Evolutionary conservation across 441 rosid species (phyloP), one percentile per base, ranked within the genome.

Genomic region (Raphanus hybrid): DNA sequence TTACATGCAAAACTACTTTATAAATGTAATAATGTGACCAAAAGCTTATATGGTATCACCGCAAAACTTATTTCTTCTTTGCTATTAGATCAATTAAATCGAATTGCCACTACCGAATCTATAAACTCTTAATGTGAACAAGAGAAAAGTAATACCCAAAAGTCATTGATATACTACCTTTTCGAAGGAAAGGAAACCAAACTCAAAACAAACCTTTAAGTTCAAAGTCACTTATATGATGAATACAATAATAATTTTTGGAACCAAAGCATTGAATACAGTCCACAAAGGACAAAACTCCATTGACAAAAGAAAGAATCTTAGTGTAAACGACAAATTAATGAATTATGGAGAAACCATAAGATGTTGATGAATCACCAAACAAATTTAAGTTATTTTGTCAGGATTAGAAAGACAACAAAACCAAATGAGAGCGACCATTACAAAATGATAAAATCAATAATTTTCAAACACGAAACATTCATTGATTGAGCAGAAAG

Each of bases 311-410:
- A 67, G 61, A 68, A 68, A 71, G 71, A 59, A 58, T 55, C 58
- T 39, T 69, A 69, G 23, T 74, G 68, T 69, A 64, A 74, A 74
- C 79, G 82, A 69, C 78, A 70, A 74, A 69, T 43, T 74, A 64
- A 79, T 74, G 75, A 57, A 69, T 69, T 79, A 69, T 64, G 72
- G 57, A 79, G 69, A 70, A 35, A 70, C 23, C 61, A 70, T 62
- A 70, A 79, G 75, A 64, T 70, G 79, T 75, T 75, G 82, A 79
- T 70, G 16, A 79, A 57, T 70, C 68, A 79, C 69, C 82, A 70
- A 70, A 65, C 79, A 34, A 64, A 11, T 58, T 79, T 64, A 65
- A 69, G 69, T 11, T 59, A 16, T 18, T 69, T 79, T 74, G 72
- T 79, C 79, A 57, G 82, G 75, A 70, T 75, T 45, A 29, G 4